A percentile compares a stretch with the other conserved stretches of the same genome.
phyloP scores from a whole-genome alignment of 2,329 filamentous ascomycete species.

The Stemphylium lycopersici region DNA sequence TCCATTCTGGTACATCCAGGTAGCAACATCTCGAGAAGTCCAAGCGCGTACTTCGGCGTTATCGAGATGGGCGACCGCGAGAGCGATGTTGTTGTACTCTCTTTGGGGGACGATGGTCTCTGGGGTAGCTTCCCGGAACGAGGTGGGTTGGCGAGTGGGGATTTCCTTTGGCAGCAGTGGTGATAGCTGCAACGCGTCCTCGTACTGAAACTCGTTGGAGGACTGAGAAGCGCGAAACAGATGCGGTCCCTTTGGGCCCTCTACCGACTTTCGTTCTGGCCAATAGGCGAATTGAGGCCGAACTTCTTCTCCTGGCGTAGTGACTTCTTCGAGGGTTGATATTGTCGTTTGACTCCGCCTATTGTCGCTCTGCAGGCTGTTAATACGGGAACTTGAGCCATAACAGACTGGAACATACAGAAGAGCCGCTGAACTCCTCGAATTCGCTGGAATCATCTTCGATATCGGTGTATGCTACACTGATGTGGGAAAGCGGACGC shows the following conservation, averaged over 20 bases:
- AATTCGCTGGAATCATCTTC: slow-evolving; percentile 62
- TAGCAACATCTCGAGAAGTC: slow-evolving; percentile 77
- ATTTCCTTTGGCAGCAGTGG: slow-evolving; percentile 72
- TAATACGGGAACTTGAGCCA: slow-evolving; percentile 18
- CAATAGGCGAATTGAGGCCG: slow-evolving; percentile 66
- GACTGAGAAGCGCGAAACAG: slow-evolving; percentile 77
- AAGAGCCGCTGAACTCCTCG: slow-evolving; percentile 63
- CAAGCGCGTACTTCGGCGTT: slow-evolving; percentile 66
- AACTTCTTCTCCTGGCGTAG: slow-evolving; percentile 70
- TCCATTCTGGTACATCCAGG: slow-evolving; percentile 84
- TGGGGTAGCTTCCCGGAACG: slow-evolving; percentile 48
- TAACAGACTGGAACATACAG: slow-evolving; percentile 59
- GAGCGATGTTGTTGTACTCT: slow-evolving; percentile 60
- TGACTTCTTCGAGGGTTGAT: slow-evolving; percentile 83
- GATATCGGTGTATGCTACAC: slow-evolving; percentile 78
- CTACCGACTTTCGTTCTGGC: slow-evolving; percentile 68
- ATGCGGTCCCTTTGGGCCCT: slow-evolving; percentile 85
- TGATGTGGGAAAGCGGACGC: slow-evolving; percentile 72
- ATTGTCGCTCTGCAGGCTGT: slow-evolving; percentile 58
- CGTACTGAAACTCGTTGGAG: slow-evolving; percentile 59
- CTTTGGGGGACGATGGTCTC: slow-evolving; percentile 45
- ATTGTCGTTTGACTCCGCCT: slow-evolving; percentile 82
- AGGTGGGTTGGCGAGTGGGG: slow-evolving; percentile 50
- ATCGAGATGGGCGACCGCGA: slow-evolving; percentile 63
- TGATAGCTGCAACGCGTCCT: slow-evolving; percentile 69